Conservation (phyloP, 352 stramenopile genomes). For the Pythium vanterpoolii region DNA sequence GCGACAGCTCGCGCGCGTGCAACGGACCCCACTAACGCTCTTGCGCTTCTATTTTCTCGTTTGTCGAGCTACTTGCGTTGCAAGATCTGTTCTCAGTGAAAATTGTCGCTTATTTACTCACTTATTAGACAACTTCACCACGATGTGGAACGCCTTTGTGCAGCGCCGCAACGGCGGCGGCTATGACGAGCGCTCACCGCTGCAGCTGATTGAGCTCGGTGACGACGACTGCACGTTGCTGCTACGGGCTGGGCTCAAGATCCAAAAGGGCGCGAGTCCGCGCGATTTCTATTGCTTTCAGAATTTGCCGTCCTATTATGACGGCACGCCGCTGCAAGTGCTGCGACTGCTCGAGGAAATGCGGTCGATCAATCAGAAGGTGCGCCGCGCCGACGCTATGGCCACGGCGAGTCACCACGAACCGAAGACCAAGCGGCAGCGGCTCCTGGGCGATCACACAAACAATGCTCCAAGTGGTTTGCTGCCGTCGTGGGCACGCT, state of each 20-base stretch:
- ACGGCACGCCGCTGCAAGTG: constrained; percentile 30
- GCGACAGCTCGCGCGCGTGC: no score
- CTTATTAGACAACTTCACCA: not conserved
- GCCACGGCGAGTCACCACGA: not conserved
- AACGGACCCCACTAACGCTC: not conserved
- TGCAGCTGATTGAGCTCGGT: constrained; percentile 29
- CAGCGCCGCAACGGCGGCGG: constrained; percentile 10
- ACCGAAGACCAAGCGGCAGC: constrained; percentile 9
- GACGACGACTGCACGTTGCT: constrained; percentile 33
- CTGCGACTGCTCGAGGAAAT: constrained; percentile 27
- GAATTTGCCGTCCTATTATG: constrained; percentile 20
- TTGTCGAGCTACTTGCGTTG: not conserved
- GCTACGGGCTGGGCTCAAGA: constrained; percentile 24
- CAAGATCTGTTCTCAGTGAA: not conserved
- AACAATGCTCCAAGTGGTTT: not conserved
- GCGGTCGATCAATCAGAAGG: not conserved
- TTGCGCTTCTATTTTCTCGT: not conserved
- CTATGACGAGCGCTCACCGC: constrained; percentile 2
- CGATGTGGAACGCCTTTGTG: constrained; percentile 23
- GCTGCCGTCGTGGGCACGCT: not conserved
- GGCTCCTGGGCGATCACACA: not conserved
- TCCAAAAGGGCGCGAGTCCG: constrained; percentile 22
- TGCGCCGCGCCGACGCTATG: not conserved
- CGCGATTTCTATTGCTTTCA: constrained; percentile 39
- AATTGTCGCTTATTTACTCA: not conserved